Conservation (phyloP, 192 early-diverging fungal genomes). For the Paraglomus occultum region DNA sequence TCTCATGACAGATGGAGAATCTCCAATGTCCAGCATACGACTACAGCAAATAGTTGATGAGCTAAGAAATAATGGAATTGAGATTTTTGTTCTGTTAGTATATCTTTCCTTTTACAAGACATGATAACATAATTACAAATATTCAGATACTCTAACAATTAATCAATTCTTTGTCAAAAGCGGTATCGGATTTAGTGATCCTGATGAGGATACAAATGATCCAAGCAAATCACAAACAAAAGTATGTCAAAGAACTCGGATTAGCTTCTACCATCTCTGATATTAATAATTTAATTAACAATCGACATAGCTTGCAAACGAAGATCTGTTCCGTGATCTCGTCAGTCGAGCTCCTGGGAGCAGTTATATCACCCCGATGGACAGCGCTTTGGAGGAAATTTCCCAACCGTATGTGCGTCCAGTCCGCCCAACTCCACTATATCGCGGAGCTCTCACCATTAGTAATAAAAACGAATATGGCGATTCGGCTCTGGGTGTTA, state of each 20-base stretch:
- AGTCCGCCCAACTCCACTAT: constrained; percentile 54
- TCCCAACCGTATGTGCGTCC: constrained; percentile 48
- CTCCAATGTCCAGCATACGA: constrained; percentile 48
- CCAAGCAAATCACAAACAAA: constrained; percentile 32
- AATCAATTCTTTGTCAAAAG: neutral
- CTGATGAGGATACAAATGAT: constrained; percentile 23
- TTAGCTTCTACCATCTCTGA: neutral
- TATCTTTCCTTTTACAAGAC: neutral
- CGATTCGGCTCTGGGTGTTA: constrained; percentile 44
- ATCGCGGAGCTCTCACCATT: constrained; percentile 50
- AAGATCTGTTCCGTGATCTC: constrained; percentile 51
- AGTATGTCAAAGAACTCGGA: constrained; percentile 15
- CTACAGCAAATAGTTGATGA: constrained; percentile 35
- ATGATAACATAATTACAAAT: neutral
- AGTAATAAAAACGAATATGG: constrained; percentile 50
- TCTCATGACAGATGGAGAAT: constrained; percentile 61
- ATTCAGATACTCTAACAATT: neutral
- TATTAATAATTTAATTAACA: constrained; percentile 13
- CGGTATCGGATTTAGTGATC: constrained; percentile 27
- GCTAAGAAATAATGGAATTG: constrained; percentile 33
- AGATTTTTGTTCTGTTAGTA: constrained; percentile 56
- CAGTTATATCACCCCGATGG: constrained; percentile 37
- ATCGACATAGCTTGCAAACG: constrained; percentile 43
- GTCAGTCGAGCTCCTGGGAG: constrained; percentile 29
- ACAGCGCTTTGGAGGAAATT: constrained; percentile 51